Base-by-base conservation (phyloP, 805 yeast species). In the Teunomyces barrocoloradensis region DNA sequence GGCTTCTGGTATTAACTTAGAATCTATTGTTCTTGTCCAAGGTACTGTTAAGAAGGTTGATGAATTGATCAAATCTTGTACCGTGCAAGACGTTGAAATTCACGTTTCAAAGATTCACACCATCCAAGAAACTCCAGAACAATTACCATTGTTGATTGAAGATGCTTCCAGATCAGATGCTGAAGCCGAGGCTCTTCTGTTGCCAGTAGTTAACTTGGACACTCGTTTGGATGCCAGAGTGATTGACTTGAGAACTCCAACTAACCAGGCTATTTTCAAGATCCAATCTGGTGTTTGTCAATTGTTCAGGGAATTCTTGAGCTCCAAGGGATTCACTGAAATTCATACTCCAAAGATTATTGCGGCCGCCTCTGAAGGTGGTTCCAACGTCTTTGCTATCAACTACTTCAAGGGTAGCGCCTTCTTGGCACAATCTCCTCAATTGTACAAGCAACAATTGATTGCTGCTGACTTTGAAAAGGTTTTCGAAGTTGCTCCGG, bases 321-420 rank as follows among this genome's bases (percentile, higher is more conserved):
- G 71, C 51, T 69, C 68, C 42, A 80, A 74, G 57, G 80, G 80
- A 23, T 94, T 94, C 73, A 81, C 85, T 32, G 99, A 95, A 75
- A 84, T 90, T 58, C 99, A 94, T 73, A 86, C 97, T 10, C 99
- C 99, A 53, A 94, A 94, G 74, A 76, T 94, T 58, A 80, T 92
- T 62, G 96, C 95, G 58, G 89, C 98, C 35, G 87, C 99, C 35
- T 87, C 96, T 52, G 99, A 94, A 77, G 97, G 98, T 71, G 99
- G 99, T 57, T 82, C 98, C 49, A 92, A 89, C 68, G 98, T 94
- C 42, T 94, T 94, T 72, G 95, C 90, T 71, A 87, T 94, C 50
- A 77, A 87, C 38, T 94, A 94, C 73, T 94, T 94, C 81, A 92
- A 92, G 68, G 82, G 89, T 53, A 84, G 85, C 52, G 98, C 98